phyloP scores from a whole-genome alignment of 179 eudicot species.

The Heliamphora pulchella region DNA sequence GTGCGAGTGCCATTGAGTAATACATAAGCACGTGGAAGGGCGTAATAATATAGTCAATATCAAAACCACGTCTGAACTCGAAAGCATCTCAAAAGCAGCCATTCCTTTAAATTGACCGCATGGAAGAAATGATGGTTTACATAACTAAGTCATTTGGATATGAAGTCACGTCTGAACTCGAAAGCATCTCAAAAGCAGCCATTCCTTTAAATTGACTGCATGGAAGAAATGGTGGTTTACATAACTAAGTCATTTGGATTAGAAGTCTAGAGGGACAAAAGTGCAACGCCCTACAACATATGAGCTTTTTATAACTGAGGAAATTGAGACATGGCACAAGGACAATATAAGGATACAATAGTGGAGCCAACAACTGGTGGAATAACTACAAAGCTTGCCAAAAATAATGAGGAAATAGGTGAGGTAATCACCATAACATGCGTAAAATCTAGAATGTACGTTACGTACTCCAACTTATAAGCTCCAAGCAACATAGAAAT shows the following conservation, averaged over 20 bases:
- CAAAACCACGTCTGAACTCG: background rate
- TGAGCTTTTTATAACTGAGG: background rate
- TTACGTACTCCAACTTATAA: too few species aligned
- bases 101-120: background rate
- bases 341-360: background rate
- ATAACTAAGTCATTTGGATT: background rate
- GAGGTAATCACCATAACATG: too few species aligned
- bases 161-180: background rate
- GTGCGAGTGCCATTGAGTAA: background rate
- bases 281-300: background rate
- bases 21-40: background rate
- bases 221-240: background rate
- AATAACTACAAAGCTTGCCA: background rate
- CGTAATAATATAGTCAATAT: background rate
- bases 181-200: background rate
- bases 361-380: background rate
- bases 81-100: background rate
- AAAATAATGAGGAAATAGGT: background rate
- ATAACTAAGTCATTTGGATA: background rate
- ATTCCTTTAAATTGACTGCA: background rate
- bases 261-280: background rate
- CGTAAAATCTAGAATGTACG: too few species aligned
- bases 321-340: background rate
- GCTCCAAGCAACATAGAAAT: background rate
- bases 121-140: background rate